Evolutionary conservation across 129 eudicot species (phyloP), one percentile per base, ranked within the genome.

Genomic region (Glebionis coronaria): DNA sequence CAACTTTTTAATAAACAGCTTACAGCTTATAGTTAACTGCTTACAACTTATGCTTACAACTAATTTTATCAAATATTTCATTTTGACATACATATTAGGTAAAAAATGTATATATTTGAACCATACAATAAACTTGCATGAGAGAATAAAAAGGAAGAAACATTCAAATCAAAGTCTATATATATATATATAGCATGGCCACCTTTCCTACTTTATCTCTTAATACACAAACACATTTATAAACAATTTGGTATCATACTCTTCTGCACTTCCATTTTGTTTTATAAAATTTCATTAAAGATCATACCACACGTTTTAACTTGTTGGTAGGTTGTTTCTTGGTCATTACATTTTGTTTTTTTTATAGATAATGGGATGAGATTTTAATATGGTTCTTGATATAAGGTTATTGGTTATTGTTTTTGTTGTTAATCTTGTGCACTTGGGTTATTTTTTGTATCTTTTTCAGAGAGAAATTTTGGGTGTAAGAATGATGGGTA

Each of bases 151-250:
- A 45, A 61, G 54, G 54, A 68, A 42, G 80, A 76, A 76, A 60
- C 46, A 18, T 69, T 68, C 80, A 68, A 68, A 60, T 59, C 67
- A 23, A 23, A 23, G 25, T 23, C 38, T 31, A 8, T 31, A 0
- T 31, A 6, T 35, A 35, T 5, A 35, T 61, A 44, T 20, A 75
- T 64, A 50, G 51, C 19, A 65, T 56, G 65, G 38, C 28, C 55
- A 64, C 71, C 40, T 59, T 74, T 75, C 80, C 80, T 61, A 75
- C 68, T 68, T 75, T 75, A 40, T 75, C 80, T 75, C 80, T 55
- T 63, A 75, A 75, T 40, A 59, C 73, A 66, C 44, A 74, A 59
- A 63, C 35, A 67, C 52, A 74, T 13, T 45, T 29, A 56, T 27
- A 47, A 28, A n/a, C n/a, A n/a, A 47, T 72, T 47, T 46, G 15